Conservation (phyloP, 306 rosid genomes). For the Elaeagnus macrophylla region DNA sequence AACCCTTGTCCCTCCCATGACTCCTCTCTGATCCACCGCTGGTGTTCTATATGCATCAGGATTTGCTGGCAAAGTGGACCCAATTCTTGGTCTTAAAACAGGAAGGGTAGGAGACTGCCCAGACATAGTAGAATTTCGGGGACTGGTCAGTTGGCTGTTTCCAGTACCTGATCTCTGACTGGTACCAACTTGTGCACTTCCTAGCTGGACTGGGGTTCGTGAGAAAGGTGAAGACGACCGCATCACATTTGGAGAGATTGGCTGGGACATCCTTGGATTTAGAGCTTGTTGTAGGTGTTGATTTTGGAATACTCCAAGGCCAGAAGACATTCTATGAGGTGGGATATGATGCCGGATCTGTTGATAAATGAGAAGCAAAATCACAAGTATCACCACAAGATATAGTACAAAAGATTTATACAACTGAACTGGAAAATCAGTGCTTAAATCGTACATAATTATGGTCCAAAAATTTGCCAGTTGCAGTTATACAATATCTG, state of each 20-base stretch:
- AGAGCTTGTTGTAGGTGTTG: slow-evolving; percentile 57
- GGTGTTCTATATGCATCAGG: slow-evolving; percentile 24
- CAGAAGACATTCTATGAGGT: slow-evolving; percentile 17
- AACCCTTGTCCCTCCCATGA: slow-evolving; percentile 25
- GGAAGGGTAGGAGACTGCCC: slow-evolving; percentile 16
- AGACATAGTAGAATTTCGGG: too few relatives aligned
- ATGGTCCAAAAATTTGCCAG: too few relatives aligned
- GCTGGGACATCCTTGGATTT: slow-evolving; percentile 22
- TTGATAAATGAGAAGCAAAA: slow-evolving; percentile 5
- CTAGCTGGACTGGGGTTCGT: slow-evolving; percentile 30
- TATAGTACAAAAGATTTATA: neutral
- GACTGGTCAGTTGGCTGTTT: slow-evolving; percentile 27
- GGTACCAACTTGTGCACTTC: slow-evolving; percentile 30
- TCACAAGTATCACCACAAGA: neutral
- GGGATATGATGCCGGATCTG: slow-evolving; percentile 41
- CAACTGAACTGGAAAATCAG: neutral
- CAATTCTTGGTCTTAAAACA: slow-evolving; percentile 24
- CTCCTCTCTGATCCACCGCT: slow-evolving; percentile 37
- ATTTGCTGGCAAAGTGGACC: slow-evolving; percentile 17
- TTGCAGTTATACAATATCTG: neutral
- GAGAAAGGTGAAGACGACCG: slow-evolving; percentile 21
- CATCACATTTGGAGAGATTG: slow-evolving; percentile 13
- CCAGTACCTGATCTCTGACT: slow-evolving; percentile 25
- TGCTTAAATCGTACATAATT: too few relatives aligned
- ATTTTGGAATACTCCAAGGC: slow-evolving; percentile 30